Conservation (phyloP, 1,284 basidiomycete genomes). For the Leccinum fuscescens region DNA sequence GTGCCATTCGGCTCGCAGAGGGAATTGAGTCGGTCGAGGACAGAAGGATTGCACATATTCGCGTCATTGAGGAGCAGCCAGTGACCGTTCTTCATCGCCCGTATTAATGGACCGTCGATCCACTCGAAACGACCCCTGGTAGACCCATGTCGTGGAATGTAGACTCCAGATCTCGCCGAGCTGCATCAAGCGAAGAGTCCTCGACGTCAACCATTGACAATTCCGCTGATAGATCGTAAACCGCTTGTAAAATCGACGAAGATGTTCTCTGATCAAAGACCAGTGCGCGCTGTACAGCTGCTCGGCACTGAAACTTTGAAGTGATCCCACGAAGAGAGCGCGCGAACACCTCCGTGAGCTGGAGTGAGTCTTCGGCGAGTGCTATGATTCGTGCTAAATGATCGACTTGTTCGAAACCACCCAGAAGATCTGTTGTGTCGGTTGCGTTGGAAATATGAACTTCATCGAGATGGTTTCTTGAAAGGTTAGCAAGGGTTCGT, state of each 20-base stretch:
- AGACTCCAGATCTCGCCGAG: slow-evolving; percentile 16
- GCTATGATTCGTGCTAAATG: slow-evolving; percentile 37
- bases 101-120: slow-evolving; percentile 93
- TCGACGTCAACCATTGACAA: slow-evolving; percentile 15
- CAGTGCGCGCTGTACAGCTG: slow-evolving; percentile 21
- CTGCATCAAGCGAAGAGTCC: slow-evolving; percentile 12
- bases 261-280: slow-evolving; percentile 21
- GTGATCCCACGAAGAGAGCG: slow-evolving; percentile 38
- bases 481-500: slow-evolving; percentile 67
- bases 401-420: slow-evolving; percentile 93
- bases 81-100: slow-evolving; percentile 81
- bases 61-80: slow-evolving; percentile 72
- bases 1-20: slow-evolving; percentile 87
- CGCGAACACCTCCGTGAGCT: slow-evolving; percentile 40
- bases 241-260: slow-evolving; percentile 23
- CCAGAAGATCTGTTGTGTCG: slow-evolving; percentile 93
- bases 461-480: slow-evolving; percentile 71
- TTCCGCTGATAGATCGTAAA: slow-evolving; percentile 26
- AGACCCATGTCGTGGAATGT: slow-evolving; percentile 18
- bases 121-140: slow-evolving; percentile 79
- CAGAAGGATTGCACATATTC: slow-evolving; percentile 93
- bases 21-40: slow-evolving; percentile 95
- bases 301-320: slow-evolving; percentile 24
- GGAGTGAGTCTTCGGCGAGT: slow-evolving; percentile 42
- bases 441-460: slow-evolving; percentile 85